phyloP scores from a whole-genome alignment of 2,329 filamentous ascomycete genomes.

The Coniochaeta pulveracea region DNA sequence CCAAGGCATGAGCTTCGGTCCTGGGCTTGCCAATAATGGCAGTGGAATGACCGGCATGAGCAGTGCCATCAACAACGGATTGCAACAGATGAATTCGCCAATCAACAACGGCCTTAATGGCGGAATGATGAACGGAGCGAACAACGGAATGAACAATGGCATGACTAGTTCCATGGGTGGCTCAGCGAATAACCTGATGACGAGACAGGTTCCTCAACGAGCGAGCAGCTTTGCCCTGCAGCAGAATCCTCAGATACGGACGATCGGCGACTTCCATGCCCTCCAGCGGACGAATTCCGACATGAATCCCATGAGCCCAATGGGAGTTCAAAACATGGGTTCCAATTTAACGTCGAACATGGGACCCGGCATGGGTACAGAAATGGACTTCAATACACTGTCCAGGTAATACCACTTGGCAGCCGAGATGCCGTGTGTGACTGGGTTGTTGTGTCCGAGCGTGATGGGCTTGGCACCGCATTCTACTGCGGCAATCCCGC shows the following conservation, averaged over 20 bases:
- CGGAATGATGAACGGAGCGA: constrained; percentile 13
- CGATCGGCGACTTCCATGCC: constrained; percentile 37
- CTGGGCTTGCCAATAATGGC: constrained; percentile 2
- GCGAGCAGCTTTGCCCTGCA: constrained; percentile 27
- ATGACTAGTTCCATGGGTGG: constrained; percentile 4
- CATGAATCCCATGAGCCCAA: constrained; percentile 19
- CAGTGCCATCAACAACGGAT: constrained; percentile 10
- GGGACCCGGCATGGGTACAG: constrained; percentile 24
- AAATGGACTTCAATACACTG: constrained; percentile 27
- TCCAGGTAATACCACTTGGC: constrained; percentile 17
- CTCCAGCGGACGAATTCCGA: constrained; percentile 34
- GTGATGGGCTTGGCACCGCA: too few species aligned
- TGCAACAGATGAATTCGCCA: constrained; percentile 13
- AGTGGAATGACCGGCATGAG: constrained; percentile 7
- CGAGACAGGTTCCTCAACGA: constrained; percentile 23
- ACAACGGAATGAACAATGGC: constrained; percentile 14
- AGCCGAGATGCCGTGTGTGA: too few species aligned
- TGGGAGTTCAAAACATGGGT: constrained; percentile 21
- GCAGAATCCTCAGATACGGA: constrained; percentile 24
- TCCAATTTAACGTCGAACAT: too few species aligned
- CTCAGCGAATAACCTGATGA: constrained; percentile 17
- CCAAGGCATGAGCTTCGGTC: constrained; percentile 8
- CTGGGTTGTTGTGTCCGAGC: too few species aligned
- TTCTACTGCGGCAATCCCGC: too few species aligned
- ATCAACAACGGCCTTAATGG: too few species aligned